Evolutionary conservation across 2,329 filamentous ascomycete genomes (phyloP), one percentile per base, ranked within the genome.

Genomic region (Bertia moriformis): DNA sequence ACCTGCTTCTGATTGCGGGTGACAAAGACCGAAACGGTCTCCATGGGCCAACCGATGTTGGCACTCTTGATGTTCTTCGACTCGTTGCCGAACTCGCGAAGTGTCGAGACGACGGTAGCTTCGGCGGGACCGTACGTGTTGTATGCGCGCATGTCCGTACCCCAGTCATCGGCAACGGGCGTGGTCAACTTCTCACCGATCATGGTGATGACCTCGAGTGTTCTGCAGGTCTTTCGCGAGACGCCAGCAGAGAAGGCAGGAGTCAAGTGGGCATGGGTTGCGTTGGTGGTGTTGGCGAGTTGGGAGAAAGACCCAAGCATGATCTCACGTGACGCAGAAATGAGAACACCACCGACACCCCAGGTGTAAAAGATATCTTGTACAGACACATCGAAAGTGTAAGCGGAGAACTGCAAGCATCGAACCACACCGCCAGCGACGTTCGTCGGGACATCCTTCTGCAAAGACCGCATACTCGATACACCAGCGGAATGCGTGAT

Each of bases 281-380:
- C 57, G 1, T 54, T 47, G 19, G 75, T 52, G 1, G 48, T 44
- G 17, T 65, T 61, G 40, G 78, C 71, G 15, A 66, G 60, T 14
- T 56, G 50, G 45, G 73, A 67, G 14, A 78, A 60, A 43, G 75
- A 64, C 35, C 60, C 58, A 41, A 74, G 69, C 3, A 78, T 53
- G 14, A 70, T 56, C 40, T 75, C 69, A 41, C 73, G 71, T 1
- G 60, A 63, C 0, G 67, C 67, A 18, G 71, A 67, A 48, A 72
- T 74, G n/a, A 80, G 53, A 19, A 64, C 66, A 53, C 77, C 73
- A 4, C 74, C 73, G n/a, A 58, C 58, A 41, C 67, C 60, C 67
- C 73, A 77, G 2, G 74, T 61, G 48, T 73, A 77, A 49, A 80
- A 78, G 10, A 78, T 71, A 45, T 79, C 76, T 46, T 78, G 76